Conservation (phyloP, 2,329 filamentous ascomycete genomes). For the Nannizziopsis arthrosporioides region DNA sequence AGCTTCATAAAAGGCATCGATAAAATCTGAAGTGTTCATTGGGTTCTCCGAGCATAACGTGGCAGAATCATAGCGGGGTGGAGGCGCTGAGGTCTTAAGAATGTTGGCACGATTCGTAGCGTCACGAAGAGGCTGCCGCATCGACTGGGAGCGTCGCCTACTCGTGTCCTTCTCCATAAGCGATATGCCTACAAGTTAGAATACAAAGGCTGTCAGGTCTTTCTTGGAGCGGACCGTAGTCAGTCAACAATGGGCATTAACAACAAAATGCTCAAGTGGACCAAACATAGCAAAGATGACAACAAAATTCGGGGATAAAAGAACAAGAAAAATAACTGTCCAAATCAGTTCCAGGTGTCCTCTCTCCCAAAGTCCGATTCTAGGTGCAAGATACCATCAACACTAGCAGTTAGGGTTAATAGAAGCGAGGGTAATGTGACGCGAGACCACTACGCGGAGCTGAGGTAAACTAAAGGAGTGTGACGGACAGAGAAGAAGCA, state of each 20-base stretch:
- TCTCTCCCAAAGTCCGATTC: too few species aligned
- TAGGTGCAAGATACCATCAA: too few species aligned
- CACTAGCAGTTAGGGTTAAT: too few species aligned
- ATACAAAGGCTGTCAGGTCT: neutral
- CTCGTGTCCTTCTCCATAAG: slow-evolving; percentile 9
- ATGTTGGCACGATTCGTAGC: slow-evolving; percentile 41
- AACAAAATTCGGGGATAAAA: too few species aligned
- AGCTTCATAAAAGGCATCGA: neutral
- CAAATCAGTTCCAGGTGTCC: too few species aligned
- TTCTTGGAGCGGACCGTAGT: neutral
- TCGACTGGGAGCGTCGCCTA: slow-evolving; percentile 11
- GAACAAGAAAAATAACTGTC: too few species aligned
- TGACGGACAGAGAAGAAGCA: neutral
- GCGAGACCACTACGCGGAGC: too few species aligned
- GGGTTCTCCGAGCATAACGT: slow-evolving; percentile 5
- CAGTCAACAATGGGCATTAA: neutral
- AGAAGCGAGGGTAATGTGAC: too few species aligned
- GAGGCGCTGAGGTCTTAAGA: neutral
- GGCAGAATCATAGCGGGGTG: slow-evolving; percentile 5
- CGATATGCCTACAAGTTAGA: neutral
- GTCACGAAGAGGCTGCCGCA: slow-evolving; percentile 37
- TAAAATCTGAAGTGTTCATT: neutral
- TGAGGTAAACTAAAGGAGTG: too few species aligned
- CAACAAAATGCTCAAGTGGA: neutral
- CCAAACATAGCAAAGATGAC: too few species aligned